These are phyloP conservation scores for Fusarium oligoseptatum DNA, from an alignment of 2,329 filamentous ascomycete genomes.

Conservation along the genomic window DNA sequence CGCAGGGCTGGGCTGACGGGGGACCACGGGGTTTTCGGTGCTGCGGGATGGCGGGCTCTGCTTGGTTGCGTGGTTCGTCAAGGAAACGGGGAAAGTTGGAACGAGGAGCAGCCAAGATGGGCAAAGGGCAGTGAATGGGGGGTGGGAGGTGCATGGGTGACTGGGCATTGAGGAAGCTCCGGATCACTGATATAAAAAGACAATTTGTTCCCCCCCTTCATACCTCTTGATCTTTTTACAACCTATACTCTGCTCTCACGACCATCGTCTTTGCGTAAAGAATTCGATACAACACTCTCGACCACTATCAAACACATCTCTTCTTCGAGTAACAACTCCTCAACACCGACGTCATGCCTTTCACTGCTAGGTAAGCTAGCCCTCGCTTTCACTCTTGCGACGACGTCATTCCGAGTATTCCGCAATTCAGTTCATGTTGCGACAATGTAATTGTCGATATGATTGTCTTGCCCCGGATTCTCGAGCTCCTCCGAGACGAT, in stretches of 20 bases:
- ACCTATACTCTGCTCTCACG: constrained; percentile 19
- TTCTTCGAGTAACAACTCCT: constrained; percentile 30
- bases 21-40: constrained; percentile 2
- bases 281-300: constrained; percentile 10
- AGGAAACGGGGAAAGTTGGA: constrained; percentile 40
- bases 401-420: constrained; percentile 40
- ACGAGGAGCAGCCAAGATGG: constrained; percentile 32
- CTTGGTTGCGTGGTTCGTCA: constrained; percentile 25
- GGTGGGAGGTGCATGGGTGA: constrained; percentile 29
- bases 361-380: constrained; percentile 67
- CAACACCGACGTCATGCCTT: constrained; percentile 63
- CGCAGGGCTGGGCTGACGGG: constrained; percentile 36
- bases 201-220: constrained; percentile 36
- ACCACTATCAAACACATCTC: constrained; percentile 11
- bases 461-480: background rate
- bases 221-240: background rate
- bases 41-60: constrained; percentile 18
- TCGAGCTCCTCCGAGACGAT: constrained; percentile 1
- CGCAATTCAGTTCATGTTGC: constrained; percentile 20
- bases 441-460: background rate
- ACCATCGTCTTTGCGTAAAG: constrained; percentile 15
- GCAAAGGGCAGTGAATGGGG: constrained; percentile 17
- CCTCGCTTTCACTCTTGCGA: constrained; percentile 5
- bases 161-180: constrained; percentile 14
- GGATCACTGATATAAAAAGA: constrained; percentile 44